Evolutionary conservation across 768 basidiomycete genomes (phyloP).

Genomic region (Tricholoma hemisulphureum): DNA sequence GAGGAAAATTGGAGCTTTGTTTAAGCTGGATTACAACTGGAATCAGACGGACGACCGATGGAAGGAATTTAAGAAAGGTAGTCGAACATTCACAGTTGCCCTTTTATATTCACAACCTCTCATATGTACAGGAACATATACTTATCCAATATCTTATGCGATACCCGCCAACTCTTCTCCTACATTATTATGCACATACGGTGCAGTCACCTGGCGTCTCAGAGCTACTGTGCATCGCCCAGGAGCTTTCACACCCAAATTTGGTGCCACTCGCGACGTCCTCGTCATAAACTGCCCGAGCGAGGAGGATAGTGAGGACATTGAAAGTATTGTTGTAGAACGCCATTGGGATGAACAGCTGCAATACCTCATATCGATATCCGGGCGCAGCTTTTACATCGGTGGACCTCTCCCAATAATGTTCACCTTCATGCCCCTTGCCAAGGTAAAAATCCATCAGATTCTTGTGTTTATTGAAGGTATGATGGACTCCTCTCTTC

Average conservation of each 20-base stretch:
- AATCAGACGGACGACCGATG: constrained; percentile 54
- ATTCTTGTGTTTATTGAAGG: constrained; percentile 80
- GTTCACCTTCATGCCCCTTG: constrained; percentile 78
- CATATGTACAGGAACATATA: constrained; percentile 71
- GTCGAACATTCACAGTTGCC: constrained; percentile 12
- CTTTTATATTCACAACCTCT: background rate
- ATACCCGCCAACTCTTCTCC: constrained; percentile 82
- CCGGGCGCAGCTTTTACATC: constrained; percentile 75
- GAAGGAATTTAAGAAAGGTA: constrained; percentile 89
- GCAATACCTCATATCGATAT: constrained; percentile 74
- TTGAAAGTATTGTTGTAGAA: constrained; percentile 77
- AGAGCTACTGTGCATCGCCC: constrained; percentile 82
- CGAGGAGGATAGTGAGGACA: constrained; percentile 85
- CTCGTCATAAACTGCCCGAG: constrained; percentile 70
- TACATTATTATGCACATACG: constrained; percentile 69
- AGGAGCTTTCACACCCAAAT: constrained; percentile 72
- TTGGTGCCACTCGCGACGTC: constrained; percentile 70
- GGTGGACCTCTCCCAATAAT: constrained; percentile 80
- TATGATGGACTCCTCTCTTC: constrained; percentile 30
- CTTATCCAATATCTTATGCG: constrained; percentile 89
- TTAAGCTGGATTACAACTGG: constrained; percentile 39
- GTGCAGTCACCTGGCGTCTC: constrained; percentile 75
- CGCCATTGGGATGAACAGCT: constrained; percentile 89
- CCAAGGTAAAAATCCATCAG: constrained; percentile 79
- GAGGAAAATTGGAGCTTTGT: constrained; percentile 38